Percentiles rank a stretch among this genome's conserved stretches.
phyloP scores from a whole-genome alignment of 768 basidiomycete genomes.

The Lyophyllum semitale region DNA sequence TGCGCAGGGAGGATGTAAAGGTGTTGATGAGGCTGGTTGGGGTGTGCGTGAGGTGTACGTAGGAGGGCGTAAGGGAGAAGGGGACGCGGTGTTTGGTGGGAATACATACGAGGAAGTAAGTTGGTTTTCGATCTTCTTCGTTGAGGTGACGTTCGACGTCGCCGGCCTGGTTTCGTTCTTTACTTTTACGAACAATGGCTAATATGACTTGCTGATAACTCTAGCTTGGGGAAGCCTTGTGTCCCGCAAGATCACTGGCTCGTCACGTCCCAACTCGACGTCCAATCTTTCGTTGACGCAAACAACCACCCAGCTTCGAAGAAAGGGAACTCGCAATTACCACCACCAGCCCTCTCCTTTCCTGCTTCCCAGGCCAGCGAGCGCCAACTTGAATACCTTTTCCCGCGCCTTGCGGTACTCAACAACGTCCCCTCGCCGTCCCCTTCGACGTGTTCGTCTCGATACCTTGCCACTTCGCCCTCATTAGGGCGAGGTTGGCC shows the following conservation, averaged over 20 bases:
- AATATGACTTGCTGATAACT: slow-evolving; percentile 3
- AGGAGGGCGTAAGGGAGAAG: slow-evolving; percentile 72
- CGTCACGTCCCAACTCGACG: slow-evolving; percentile 48
- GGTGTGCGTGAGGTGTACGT: slow-evolving; percentile 48
- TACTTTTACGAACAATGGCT: slow-evolving; percentile 12
- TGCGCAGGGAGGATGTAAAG: slow-evolving; percentile 45
- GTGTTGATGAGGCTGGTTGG: slow-evolving; percentile 21
- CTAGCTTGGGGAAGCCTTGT: slow-evolving; percentile 82
- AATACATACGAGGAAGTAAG: slow-evolving; percentile 89
- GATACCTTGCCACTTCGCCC: slow-evolving; percentile 85
- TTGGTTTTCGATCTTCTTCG: too few species aligned
- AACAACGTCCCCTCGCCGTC: slow-evolving; percentile 94
- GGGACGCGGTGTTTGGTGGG: slow-evolving; percentile 78
- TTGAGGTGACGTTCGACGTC: too few species aligned
- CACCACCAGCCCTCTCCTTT: slow-evolving; percentile 1
- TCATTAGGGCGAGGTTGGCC: slow-evolving; percentile 28
- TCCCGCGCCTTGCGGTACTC: slow-evolving; percentile 85
- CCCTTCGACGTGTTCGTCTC: slow-evolving; percentile 90
- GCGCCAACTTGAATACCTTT: slow-evolving; percentile 72
- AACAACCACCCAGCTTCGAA: slow-evolving; percentile 59
- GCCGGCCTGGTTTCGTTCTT: too few species aligned
- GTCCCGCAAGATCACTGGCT: slow-evolving; percentile 87
- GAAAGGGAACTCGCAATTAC: slow-evolving; percentile 52
- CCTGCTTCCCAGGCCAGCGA: slow-evolving; percentile 44
- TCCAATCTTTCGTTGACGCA: slow-evolving; percentile 77